Evolutionary conservation across 768 basidiomycete genomes (phyloP).

Genomic region (Sporobolomyces pararoseus): DNA sequence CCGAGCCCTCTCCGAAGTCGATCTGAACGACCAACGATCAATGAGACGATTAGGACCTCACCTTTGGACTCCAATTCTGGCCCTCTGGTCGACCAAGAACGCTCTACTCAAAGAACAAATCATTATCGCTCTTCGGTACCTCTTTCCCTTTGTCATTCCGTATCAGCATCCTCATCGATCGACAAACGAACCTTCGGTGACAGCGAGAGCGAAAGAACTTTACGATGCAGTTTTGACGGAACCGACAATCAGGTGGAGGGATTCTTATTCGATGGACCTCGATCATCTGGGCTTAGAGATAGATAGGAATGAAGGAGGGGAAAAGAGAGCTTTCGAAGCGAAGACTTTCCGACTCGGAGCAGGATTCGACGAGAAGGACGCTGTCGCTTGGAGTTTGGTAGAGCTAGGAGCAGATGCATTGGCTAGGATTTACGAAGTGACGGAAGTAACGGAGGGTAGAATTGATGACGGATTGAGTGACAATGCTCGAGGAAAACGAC

Average conservation of each 20-base stretch:
- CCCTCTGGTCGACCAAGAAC: slow-evolving; percentile 75
- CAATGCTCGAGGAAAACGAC: slow-evolving; percentile 20
- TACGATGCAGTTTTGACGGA: slow-evolving; percentile 38
- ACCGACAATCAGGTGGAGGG: slow-evolving; percentile 38
- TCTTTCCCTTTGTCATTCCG: slow-evolving; percentile 66
- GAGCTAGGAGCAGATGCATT: slow-evolving; percentile 68
- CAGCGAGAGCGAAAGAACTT: slow-evolving; percentile 19
- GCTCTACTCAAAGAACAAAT: slow-evolving; percentile 72
- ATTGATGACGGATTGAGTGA: neutral
- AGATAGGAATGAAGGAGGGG: too few relatives aligned
- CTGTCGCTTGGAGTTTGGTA: slow-evolving; percentile 71
- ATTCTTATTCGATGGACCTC: slow-evolving; percentile 34
- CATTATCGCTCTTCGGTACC: slow-evolving; percentile 63
- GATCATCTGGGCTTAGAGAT: slow-evolving; percentile 19
- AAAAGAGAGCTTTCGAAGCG: slow-evolving; percentile 57
- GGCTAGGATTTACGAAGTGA: slow-evolving; percentile 24
- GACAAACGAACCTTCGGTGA: neutral
- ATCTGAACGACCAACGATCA: slow-evolving; percentile 65
- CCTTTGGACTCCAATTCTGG: slow-evolving; percentile 64
- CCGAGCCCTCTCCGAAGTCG: slow-evolving; percentile 59
- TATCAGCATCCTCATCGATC: neutral
- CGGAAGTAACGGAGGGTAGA: neutral
- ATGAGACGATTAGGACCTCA: slow-evolving; percentile 61
- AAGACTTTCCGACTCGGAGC: slow-evolving; percentile 68
- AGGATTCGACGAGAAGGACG: slow-evolving; percentile 67